Evolutionary conservation across 2,329 filamentous ascomycete species (phyloP), one percentile per base, ranked within the genome.

Genomic region (Stagonosporopsis tanaceti): DNA sequence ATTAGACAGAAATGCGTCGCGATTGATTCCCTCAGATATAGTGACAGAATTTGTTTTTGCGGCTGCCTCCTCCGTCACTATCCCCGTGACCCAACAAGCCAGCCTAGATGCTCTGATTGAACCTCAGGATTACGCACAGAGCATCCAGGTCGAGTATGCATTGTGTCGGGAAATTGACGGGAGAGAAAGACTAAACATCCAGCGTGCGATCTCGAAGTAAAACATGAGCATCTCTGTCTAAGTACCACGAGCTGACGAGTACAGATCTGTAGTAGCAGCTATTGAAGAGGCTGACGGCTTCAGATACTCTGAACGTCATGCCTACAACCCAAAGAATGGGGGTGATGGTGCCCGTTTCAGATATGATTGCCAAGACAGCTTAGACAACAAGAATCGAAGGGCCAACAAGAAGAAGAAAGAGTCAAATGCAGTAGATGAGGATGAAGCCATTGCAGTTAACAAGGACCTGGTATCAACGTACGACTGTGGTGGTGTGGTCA

Each of bases 11-110:
- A 70, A 54, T 28, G 58, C 65, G n/a, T 62, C 62, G 17, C 71
- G 62, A 48, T 55, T 73, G 48, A 70, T 75, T 15, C 72, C 72
- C 6, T 64, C 63, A 14, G 62, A 69, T 50, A 65, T 71, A 22
- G 68, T 69, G n/a, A 73, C 72, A 8, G 70, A 72, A 40, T 75
- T 75, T 48, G 55, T 76, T 34, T 73, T 74, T 55, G 64, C 59
- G 20, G 52, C 58, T 30, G 42, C 60, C 25, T 75, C 70, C n/a
- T 71, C 67, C 50, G 64, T 73, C 53, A 73, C 73, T 22, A 53
- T 76, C 15, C 61, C 67, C 40, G 64, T 69, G 42, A 63, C 63
- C 11, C 67, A 71, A 32, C 73, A 74, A 47, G 51, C 51, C 14
- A 62, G 64, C 45, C 53, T 75, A 14, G 62, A 69, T 17, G 53